Percentiles rank a stretch among this genome's conserved stretches.
Conservation (phyloP, 1,284 basidiomycete species). For the Trichosporon sp. region DNA sequence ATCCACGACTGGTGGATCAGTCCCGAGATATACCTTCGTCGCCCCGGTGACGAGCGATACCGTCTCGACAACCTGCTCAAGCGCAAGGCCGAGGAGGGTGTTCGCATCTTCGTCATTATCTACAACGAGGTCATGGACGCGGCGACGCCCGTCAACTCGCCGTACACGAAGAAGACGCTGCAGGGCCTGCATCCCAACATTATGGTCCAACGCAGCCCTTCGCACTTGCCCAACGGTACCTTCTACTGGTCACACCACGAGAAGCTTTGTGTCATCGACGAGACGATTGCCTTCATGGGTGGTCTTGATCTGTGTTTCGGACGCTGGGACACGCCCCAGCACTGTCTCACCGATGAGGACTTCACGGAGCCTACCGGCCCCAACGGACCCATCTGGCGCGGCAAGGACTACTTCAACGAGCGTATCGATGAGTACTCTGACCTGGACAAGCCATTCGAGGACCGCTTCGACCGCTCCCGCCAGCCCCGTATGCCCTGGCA, state of each 20-base stretch:
- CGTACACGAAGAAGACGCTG: constrained; percentile 90
- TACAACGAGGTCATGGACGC: constrained; percentile 98
- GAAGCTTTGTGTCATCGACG: constrained; percentile 79
- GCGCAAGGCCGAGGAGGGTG: constrained; percentile 91
- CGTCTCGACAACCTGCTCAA: constrained; percentile 85
- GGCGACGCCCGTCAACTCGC: constrained; percentile 89
- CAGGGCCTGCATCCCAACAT: constrained; percentile 86
- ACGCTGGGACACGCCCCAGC: constrained; percentile 95
- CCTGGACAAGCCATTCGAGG: constrained; percentile 86
- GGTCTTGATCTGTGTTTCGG: constrained; percentile 92
- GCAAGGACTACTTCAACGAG: constrained; percentile 77
- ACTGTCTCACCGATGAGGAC: constrained; percentile 84
- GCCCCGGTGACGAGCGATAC: constrained; percentile 82
- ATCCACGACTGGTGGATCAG: constrained; percentile 91
- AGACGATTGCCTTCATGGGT: constrained; percentile 67
- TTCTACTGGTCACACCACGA: constrained; percentile 99
- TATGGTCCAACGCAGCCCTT: constrained; percentile 94
- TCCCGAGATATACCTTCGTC: constrained; percentile 77
- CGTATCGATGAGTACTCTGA: constrained; percentile 84
- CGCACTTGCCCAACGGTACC: constrained; percentile 95
- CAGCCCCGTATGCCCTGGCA: constrained; percentile 99
- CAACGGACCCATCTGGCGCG: constrained; percentile 76
- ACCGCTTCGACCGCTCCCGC: constrained; percentile 88
- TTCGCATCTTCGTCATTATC: constrained; percentile 94
- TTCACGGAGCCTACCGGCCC: constrained; percentile 62